Conservation (phyloP, 805 yeast species). For the Candida loeiensis region DNA sequence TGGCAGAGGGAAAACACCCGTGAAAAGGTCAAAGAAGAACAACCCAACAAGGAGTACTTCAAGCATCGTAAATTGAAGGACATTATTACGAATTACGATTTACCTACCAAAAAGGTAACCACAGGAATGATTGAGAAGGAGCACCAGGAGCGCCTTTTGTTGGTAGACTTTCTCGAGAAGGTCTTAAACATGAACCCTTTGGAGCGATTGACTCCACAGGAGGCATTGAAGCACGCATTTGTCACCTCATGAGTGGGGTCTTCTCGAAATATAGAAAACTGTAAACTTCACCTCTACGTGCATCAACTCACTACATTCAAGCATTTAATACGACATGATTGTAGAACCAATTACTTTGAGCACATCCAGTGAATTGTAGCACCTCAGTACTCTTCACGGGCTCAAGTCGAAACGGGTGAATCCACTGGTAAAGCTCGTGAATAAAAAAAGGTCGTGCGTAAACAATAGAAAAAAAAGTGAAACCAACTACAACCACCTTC, state of each 20-base stretch:
- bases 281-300: no score
- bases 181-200: slow-evolving; percentile 82
- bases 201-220: slow-evolving; percentile 96
- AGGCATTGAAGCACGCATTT: slow-evolving; percentile 89
- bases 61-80: slow-evolving; percentile 61
- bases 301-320: no score
- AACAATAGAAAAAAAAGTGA: neutral
- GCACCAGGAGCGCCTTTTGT: slow-evolving; percentile 62
- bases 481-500: slow-evolving; percentile 8
- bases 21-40: slow-evolving; percentile 47
- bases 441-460: slow-evolving; percentile 3
- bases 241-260: slow-evolving; percentile 28
- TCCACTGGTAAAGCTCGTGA: no score
- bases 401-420: no score
- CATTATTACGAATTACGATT: slow-evolving; percentile 70
- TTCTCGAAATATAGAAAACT: no score
- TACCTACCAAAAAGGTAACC: slow-evolving; percentile 58
- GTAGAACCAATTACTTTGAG: neutral
- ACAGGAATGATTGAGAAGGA: slow-evolving; percentile 61
- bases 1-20: slow-evolving; percentile 16
- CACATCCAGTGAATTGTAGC: no score
- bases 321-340: neutral
- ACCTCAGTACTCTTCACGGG: no score
- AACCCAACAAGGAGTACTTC: slow-evolving; percentile 83
- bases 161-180: slow-evolving; percentile 76